Evolutionary conservation across 2,329 filamentous ascomycete species (phyloP).

Genomic region (Blastomyces parvus): DNA sequence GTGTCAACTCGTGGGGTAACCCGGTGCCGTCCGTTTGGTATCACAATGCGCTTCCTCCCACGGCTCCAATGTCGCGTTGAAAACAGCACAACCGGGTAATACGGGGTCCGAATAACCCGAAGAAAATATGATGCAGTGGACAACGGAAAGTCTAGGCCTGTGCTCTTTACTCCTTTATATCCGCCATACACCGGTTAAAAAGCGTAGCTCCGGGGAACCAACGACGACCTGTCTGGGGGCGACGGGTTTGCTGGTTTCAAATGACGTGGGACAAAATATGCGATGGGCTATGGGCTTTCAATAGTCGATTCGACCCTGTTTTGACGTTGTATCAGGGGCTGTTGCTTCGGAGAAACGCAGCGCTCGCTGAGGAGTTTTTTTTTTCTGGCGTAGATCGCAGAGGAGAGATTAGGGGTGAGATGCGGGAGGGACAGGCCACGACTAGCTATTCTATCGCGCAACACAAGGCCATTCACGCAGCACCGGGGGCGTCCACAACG

Average conservation of each 20-base stretch:
- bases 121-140: not conserved
- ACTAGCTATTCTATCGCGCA: not conserved
- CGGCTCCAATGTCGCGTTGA: not conserved
- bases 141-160: not conserved
- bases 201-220: not conserved
- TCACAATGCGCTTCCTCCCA: not conserved
- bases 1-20: conserved; percentile 3
- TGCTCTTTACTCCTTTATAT: not conserved
- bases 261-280: not conserved
- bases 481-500: not conserved
- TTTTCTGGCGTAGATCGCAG: not conserved
- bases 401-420: not conserved
- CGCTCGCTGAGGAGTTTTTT: not conserved
- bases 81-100: not conserved
- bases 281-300: not conserved
- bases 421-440: not conserved
- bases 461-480: not conserved
- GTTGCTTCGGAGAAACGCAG: not conserved
- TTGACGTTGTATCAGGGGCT: not conserved
- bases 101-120: not conserved
- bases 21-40: not conserved
- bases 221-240: not conserved
- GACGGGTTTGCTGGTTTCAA: not conserved
- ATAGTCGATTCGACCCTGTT: not conserved
- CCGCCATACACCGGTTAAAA: not conserved